phyloP scores from a whole-genome alignment of 2,329 filamentous ascomycete species.

The Periconia sp. region DNA sequence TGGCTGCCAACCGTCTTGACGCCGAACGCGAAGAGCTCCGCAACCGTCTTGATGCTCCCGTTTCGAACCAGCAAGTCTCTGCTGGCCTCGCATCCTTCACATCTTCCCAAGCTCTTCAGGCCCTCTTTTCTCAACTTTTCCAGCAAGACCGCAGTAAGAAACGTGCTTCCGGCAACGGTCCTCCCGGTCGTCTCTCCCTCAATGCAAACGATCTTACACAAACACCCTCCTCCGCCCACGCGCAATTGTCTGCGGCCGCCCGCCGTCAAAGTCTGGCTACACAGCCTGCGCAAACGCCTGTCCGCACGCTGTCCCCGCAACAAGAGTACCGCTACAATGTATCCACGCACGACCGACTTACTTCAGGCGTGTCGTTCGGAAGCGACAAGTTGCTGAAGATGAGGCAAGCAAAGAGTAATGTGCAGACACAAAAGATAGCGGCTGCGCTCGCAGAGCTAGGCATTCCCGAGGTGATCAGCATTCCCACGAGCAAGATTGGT shows the following conservation, averaged over 20 bases:
- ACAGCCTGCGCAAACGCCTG: conserved; percentile 45
- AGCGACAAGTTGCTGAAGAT: conserved; percentile 82
- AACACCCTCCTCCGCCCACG: conserved; percentile 39
- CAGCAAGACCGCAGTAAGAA: conserved; percentile 89
- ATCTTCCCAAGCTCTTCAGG: conserved; percentile 78
- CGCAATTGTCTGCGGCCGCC: conserved; percentile 35
- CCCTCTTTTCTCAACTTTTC: conserved; percentile 81
- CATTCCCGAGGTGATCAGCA: conserved; percentile 70
- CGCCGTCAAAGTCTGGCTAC: conserved; percentile 43
- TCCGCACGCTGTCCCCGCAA: conserved; percentile 67
- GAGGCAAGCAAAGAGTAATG: conserved; percentile 75
- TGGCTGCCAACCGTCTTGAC: conserved; percentile 83
- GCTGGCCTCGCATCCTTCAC: conserved; percentile 66
- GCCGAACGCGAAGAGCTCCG: conserved; percentile 88
- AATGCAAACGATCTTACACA: conserved; percentile 44
- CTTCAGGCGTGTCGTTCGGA: conserved; percentile 87
- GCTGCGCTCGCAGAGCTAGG: conserved; percentile 75
- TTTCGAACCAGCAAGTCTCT: conserved; percentile 54
- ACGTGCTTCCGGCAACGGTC: conserved; percentile 57
- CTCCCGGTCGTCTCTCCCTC: conserved; percentile 45
- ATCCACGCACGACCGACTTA: conserved; percentile 81
- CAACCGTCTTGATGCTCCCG: conserved; percentile 82
- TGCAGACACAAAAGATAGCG: conserved; percentile 76
- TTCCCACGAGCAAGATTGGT: conserved; percentile 76
- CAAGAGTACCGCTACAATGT: conserved; percentile 85